phyloP scores from a whole-genome alignment of 1,139 yeast genomes.

The Pichia inconspicua region DNA sequence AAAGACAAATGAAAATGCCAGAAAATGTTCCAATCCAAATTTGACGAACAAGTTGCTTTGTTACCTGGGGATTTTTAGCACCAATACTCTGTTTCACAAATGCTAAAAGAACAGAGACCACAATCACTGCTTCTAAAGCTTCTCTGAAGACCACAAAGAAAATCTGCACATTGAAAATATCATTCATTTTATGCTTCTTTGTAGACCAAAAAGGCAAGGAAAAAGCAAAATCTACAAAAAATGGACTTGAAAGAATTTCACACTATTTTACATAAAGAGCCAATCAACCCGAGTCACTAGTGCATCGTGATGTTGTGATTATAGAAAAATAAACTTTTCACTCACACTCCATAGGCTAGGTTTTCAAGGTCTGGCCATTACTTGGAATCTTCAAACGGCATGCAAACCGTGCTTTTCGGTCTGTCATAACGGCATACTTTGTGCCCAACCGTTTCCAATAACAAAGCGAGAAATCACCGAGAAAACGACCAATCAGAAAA shows the following conservation, averaged over 20 bases:
- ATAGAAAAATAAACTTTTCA: too few species aligned
- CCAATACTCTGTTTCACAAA: conserved; percentile 75
- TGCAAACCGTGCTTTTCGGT: neutral
- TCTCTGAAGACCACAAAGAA: conserved; percentile 89
- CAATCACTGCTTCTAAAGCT: conserved; percentile 81
- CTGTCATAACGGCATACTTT: neutral
- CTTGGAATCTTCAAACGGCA: neutral
- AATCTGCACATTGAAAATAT: conserved; percentile 47
- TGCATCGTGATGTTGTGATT: too few species aligned
- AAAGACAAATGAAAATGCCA: conserved; percentile 68
- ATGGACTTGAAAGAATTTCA: neutral
- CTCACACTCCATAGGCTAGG: too few species aligned
- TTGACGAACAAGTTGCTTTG: conserved; percentile 58
- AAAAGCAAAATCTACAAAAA: neutral
- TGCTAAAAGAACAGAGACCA: conserved; percentile 84
- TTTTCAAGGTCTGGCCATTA: too few species aligned
- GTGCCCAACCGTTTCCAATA: neutral
- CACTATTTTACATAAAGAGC: neutral
- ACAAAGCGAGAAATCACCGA: neutral
- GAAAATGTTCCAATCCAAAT: conserved; percentile 74
- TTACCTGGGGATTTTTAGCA: conserved; percentile 25
- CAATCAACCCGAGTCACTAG: too few species aligned
- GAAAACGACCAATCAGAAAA: neutral
- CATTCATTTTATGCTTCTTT: conserved; percentile 13
- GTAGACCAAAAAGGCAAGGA: neutral